phyloP scores from a whole-genome alignment of 371 early-diverging fungal genomes.

The Lichtheimia ramosa region DNA sequence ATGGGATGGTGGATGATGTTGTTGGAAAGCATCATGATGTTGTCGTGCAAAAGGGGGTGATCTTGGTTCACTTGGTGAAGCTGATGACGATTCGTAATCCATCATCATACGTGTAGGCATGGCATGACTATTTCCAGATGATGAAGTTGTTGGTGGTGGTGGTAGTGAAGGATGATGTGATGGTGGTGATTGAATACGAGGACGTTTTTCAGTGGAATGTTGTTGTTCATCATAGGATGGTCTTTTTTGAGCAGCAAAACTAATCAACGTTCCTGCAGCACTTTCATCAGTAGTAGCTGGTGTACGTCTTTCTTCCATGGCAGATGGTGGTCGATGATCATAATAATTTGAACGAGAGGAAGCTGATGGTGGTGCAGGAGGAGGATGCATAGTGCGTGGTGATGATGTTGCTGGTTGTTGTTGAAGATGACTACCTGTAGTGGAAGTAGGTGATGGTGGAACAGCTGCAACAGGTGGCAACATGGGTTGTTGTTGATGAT shows the following conservation, averaged over 20 bases:
- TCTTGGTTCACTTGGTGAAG: constrained; percentile 12
- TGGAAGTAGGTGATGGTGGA: background rate
- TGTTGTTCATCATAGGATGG: background rate
- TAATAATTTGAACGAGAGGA: constrained; percentile 5
- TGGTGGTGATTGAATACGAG: constrained; percentile 3
- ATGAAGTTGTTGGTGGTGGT: too few relatives aligned
- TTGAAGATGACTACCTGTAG: background rate
- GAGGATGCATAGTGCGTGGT: background rate
- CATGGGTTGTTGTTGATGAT: background rate
- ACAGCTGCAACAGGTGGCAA: too few relatives aligned
- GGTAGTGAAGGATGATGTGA: background rate
- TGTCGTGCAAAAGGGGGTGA: constrained; percentile 2
- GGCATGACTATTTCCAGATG: too few relatives aligned
- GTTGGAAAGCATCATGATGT: background rate
- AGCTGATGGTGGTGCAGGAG: background rate
- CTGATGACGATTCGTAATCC: constrained; percentile 16
- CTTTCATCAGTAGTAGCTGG: constrained; percentile 17
- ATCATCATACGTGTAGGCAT: constrained; percentile 2
- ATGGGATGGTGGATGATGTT: background rate
- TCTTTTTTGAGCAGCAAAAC: constrained; percentile 22
- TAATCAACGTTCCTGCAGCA: constrained; percentile 46
- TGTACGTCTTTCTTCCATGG: too few relatives aligned
- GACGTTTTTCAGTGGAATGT: constrained; percentile 5
- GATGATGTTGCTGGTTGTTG: background rate
- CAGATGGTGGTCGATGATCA: background rate